Evolutionary conservation across 495 filamentous ascomycete genomes (phyloP).

Genomic region (Annulohypoxylon bovei): DNA sequence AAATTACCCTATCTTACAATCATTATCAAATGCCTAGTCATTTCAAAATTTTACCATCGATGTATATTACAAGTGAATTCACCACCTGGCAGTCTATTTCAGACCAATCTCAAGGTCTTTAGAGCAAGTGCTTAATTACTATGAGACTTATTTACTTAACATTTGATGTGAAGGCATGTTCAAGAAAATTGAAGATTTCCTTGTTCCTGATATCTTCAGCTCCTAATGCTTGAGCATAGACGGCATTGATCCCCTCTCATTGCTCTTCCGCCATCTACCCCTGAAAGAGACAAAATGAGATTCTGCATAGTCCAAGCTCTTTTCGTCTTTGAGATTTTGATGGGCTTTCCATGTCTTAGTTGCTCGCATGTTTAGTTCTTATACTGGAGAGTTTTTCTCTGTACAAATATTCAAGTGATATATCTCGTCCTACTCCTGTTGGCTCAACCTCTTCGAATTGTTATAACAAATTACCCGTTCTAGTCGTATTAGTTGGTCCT

Average conservation of each 20-base stretch:
- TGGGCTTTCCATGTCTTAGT: slow-evolving; percentile 35
- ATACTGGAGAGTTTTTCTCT: slow-evolving; percentile 16
- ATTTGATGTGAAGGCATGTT: slow-evolving; percentile 17
- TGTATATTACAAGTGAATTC: background rate
- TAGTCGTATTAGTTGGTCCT: background rate
- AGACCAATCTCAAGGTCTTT: slow-evolving; percentile 10
- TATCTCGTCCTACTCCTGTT: slow-evolving; percentile 23
- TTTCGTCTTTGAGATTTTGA: slow-evolving; percentile 34
- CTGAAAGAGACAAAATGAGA: slow-evolving; percentile 37
- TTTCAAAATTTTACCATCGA: background rate
- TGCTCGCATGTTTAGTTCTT: slow-evolving; percentile 7
- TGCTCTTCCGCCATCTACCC: slow-evolving; percentile 2
- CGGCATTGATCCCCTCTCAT: slow-evolving; percentile 18
- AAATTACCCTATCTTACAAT: background rate
- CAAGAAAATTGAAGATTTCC: background rate
- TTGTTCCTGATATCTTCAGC: slow-evolving; percentile 2
- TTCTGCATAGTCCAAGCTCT: slow-evolving; percentile 17
- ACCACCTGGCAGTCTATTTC: background rate
- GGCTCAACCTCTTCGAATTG: background rate
- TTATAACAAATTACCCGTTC: background rate
- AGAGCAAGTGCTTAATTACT: slow-evolving; percentile 13
- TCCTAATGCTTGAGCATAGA: background rate
- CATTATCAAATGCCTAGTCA: background rate
- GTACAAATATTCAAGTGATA: slow-evolving; percentile 17
- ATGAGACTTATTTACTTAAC: slow-evolving; percentile 8